Conservation (phyloP, 1,284 basidiomycete genomes). For the Boletus semigastroideus region DNA sequence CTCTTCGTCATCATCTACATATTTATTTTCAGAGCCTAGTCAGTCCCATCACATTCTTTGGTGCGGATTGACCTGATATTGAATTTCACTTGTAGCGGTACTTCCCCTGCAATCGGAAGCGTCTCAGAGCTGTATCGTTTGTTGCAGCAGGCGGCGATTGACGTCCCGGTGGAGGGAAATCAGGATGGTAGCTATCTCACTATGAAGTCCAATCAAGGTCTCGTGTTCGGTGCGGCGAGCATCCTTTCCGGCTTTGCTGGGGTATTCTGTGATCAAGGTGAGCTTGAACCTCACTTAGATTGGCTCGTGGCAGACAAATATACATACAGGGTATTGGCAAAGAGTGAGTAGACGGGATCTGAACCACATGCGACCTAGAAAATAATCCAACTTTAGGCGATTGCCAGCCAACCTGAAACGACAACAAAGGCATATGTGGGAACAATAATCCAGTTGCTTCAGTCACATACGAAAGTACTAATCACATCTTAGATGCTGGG, state of each 20-base stretch:
- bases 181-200: constrained; percentile 55
- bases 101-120: constrained; percentile 43
- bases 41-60: constrained; percentile 17
- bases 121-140: constrained; percentile 45
- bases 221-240: constrained; percentile 53
- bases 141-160: constrained; percentile 41
- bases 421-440: constrained; percentile 51
- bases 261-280: constrained; percentile 52
- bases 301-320: not conserved
- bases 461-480: not conserved
- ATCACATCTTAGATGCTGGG: constrained; percentile 48
- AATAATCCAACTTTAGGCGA: constrained; percentile 35
- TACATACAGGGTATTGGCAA: constrained; percentile 47
- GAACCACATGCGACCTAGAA: not conserved
- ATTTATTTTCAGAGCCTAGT: constrained; percentile 48
- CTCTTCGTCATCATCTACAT: constrained; percentile 52
- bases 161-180: constrained; percentile 51
- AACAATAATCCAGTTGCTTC: not conserved
- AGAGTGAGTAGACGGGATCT: constrained; percentile 33
- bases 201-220: constrained; percentile 53
- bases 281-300: not conserved
- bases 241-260: constrained; percentile 48
- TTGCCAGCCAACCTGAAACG: constrained; percentile 47
- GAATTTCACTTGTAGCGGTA: constrained; percentile 34
- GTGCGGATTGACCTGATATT: constrained; percentile 3